Base-by-base conservation (phyloP, 768 basidiomycete genomes). In the Hygrophorus russula region DNA sequence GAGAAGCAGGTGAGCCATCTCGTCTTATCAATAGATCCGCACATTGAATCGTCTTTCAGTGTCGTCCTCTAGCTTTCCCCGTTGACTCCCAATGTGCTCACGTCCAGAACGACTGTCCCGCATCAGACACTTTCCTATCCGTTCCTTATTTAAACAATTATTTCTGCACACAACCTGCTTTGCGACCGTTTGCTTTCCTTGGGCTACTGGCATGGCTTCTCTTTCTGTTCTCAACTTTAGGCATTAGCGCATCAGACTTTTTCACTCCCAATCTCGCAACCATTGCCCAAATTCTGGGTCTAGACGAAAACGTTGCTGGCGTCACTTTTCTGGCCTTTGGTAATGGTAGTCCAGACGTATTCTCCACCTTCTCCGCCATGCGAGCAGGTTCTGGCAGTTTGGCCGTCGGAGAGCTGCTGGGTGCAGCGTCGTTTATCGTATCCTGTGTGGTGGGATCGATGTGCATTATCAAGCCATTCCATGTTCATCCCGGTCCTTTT, bases 381-480 rank as follows among this genome's bases (percentile, higher is more conserved):
- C 78, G 78, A 24, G 70, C 80, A 15, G 66, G 82, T 52, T 88
- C 92, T 3, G 92, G 92, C 6, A 77, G 85, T 44, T 64, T 99
- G 43, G 96, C 96, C 1, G 78, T 99, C 42, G 96, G 96, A 15
- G 96, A 99, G 58, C 71, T 99, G 5, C 68, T 99, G 10, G 96
- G 96, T 5, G 94, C 94, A 2, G 93, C 94, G 0, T 75, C 88
- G 2, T 99, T 99, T 67, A 93, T 99, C 60, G 81, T 89, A 15
- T 90, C 90, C 2, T 90, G 92, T 54, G 96, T 99, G 17, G 94
- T 90, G 10, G 96, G 96, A 6, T 83, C 86, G n/a, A 94, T 99
- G 82, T 92, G 89, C 52, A 80, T 98, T 60, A 91, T 98, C 62
- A 86, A 84, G 46, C 93, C 94, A 0, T 99, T 99, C 64, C 74